A percentile compares a stretch with the other conserved stretches of the same genome.
Conservation (phyloP, 176 grass and related monocot genomes). For the Musa itinerans region DNA sequence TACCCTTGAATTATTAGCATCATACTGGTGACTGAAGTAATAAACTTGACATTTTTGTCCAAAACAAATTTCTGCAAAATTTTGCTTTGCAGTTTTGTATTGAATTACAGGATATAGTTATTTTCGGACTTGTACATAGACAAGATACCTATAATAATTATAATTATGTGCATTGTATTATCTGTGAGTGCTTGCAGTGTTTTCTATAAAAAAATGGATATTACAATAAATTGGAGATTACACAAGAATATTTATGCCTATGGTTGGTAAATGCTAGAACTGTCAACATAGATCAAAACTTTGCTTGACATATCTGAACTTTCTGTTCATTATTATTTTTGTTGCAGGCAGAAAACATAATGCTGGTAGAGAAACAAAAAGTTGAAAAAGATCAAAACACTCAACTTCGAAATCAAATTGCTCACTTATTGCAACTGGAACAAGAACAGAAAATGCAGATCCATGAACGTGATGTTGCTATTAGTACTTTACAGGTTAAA, state of each 20-base stretch:
- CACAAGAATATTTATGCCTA: background rate
- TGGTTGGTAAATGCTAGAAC: conserved; percentile 6
- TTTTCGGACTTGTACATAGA: no score
- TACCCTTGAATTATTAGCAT: no score
- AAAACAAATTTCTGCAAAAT: no score
- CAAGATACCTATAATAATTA: no score
- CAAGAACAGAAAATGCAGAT: conserved; percentile 90
- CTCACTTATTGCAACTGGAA: conserved; percentile 57
- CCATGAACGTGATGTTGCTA: conserved; percentile 61
- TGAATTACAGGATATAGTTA: no score
- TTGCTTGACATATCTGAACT: background rate
- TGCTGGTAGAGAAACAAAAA: conserved; percentile 70
- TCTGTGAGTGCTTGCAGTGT: no score
- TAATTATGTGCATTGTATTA: no score
- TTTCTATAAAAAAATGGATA: no score
- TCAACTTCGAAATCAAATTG: conserved; percentile 73
- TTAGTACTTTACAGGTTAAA: conserved; percentile 72
- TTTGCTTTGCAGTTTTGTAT: no score
- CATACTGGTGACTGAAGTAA: no score
- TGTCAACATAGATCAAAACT: background rate
- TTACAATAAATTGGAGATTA: no score
- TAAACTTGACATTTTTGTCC: no score
- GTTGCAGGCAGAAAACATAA: conserved; percentile 92
- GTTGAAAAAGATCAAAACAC: conserved; percentile 86
- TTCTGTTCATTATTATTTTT: conserved; percentile 24